Evolutionary conservation across 495 filamentous ascomycete species (phyloP).

Genomic region (Tuber calosporum): DNA sequence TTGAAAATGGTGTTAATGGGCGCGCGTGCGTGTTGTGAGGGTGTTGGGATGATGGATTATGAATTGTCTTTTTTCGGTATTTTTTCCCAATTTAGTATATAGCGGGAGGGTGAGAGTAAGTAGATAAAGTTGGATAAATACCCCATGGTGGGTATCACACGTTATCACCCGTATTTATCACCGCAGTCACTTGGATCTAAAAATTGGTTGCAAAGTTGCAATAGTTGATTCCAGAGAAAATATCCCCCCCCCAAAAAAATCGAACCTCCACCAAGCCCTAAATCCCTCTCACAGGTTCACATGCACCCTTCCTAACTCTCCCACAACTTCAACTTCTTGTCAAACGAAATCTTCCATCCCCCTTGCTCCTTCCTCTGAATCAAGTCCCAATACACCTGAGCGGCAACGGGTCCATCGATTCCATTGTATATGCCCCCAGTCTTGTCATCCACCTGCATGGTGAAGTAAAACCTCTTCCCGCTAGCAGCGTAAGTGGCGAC

Average conservation of each 20-base stretch:
- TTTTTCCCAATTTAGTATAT: neutral
- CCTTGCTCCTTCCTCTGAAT: slow-evolving; percentile 18
- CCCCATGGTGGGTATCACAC: neutral
- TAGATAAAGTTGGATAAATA: neutral
- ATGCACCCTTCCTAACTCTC: neutral
- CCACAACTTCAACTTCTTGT: slow-evolving; percentile 19
- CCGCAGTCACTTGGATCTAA: neutral
- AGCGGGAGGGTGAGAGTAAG: neutral
- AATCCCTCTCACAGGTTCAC: neutral
- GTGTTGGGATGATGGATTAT: neutral
- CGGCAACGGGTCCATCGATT: slow-evolving; percentile 11
- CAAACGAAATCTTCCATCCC: slow-evolving; percentile 17
- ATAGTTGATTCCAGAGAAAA: neutral
- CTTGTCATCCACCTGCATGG: slow-evolving; percentile 8
- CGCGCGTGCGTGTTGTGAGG: neutral
- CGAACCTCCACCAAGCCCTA: neutral
- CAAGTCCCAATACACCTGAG: slow-evolving; percentile 6
- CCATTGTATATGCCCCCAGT: neutral
- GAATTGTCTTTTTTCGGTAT: neutral
- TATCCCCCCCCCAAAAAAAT: neutral
- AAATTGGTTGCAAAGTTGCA: neutral
- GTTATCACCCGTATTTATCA: neutral
- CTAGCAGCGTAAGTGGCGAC: slow-evolving; percentile 13
- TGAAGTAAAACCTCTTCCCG: slow-evolving; percentile 19
- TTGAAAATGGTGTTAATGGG: neutral